phyloP scores from a whole-genome alignment of 768 basidiomycete genomes.

The Russula ochroleuca region DNA sequence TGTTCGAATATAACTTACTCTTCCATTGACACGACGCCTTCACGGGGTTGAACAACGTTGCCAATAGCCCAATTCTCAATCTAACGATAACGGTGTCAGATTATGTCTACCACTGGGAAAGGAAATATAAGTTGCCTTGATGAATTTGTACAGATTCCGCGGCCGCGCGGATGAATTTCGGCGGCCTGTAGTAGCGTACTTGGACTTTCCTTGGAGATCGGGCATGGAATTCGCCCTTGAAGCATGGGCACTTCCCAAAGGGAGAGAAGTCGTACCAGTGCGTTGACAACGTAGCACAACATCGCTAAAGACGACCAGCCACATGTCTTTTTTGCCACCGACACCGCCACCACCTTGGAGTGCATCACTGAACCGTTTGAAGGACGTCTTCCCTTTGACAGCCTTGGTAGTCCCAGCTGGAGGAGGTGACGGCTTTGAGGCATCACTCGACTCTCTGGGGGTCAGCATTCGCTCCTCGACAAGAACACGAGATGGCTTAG shows the following conservation, averaged over 20 bases:
- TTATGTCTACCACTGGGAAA: conserved; percentile 11
- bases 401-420: conserved; percentile 44
- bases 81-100: conserved; percentile 36
- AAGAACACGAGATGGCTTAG: conserved; percentile 85
- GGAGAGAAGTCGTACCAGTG: conserved; percentile 82
- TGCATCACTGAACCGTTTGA: conserved; percentile 89
- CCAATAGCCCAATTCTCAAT: conserved; percentile 87
- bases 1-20: conserved; percentile 53
- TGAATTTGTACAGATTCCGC: conserved; percentile 88
- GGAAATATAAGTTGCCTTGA: conserved; percentile 55
- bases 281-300: conserved; percentile 90
- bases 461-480: conserved; percentile 67
- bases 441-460: conserved; percentile 32
- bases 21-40: conserved; percentile 85
- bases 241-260: conserved; percentile 62
- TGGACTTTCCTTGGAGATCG: conserved; percentile 78
- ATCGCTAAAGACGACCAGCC: conserved; percentile 95
- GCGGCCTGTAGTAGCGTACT: conserved; percentile 78
- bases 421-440: conserved; percentile 34
- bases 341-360: conserved; percentile 49
- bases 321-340: conserved; percentile 78
- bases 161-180: conserved; percentile 74
- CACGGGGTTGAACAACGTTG: conserved; percentile 65
- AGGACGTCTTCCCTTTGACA: conserved; percentile 78
- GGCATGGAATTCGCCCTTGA: conserved; percentile 73